Percentiles rank a stretch among this genome's conserved stretches.
phyloP scores from a whole-genome alignment of 495 filamentous ascomycete genomes.

The Lasiosphaeria miniovina region DNA sequence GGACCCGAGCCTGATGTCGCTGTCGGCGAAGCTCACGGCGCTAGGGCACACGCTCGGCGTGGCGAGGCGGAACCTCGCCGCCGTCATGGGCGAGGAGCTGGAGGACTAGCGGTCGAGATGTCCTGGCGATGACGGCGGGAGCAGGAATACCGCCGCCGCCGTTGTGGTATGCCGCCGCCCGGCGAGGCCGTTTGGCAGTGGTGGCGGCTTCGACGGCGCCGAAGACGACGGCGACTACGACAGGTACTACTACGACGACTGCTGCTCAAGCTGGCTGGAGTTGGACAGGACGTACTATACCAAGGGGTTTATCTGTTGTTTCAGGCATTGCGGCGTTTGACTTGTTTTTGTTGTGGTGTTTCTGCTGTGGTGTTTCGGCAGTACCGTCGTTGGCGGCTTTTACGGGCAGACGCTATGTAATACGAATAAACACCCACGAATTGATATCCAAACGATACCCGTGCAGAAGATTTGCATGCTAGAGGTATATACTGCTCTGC shows the following conservation, averaged over 20 bases:
- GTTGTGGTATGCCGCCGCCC: neutral
- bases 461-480: too few species aligned
- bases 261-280: conserved; percentile 24
- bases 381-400: too few species aligned
- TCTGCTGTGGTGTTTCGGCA: too few species aligned
- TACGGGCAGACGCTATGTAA: too few species aligned
- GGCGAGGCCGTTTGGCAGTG: neutral
- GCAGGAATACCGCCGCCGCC: neutral
- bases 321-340: conserved; percentile 15
- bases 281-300: conserved; percentile 26
- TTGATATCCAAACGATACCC: too few species aligned
- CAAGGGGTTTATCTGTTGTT: conserved; percentile 26
- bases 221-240: neutral
- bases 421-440: too few species aligned
- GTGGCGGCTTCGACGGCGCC: neutral
- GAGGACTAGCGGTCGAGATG: conserved; percentile 24
- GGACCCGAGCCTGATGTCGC: conserved; percentile 83
- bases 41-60: conserved; percentile 69
- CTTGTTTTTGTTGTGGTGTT: neutral
- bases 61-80: conserved; percentile 66
- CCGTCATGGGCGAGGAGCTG: conserved; percentile 68
- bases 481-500: too few species aligned
- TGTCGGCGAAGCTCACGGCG: conserved; percentile 82
- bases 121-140: neutral
- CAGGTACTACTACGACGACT: neutral